phyloP scores from a whole-genome alignment of 2,329 filamentous ascomycete species.

The Lecanicillium sp. region DNA sequence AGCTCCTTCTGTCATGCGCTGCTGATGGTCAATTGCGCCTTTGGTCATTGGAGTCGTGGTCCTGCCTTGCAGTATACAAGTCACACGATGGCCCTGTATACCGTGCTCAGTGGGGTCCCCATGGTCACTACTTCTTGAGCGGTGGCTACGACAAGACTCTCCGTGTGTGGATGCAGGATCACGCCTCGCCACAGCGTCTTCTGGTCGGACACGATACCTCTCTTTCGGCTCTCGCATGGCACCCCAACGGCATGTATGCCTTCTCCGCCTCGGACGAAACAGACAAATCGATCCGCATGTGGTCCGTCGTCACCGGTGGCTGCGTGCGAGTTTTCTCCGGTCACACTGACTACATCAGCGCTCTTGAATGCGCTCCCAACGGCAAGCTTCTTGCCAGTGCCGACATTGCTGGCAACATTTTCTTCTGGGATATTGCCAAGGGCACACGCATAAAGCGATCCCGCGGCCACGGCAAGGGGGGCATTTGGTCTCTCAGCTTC shows the following conservation, averaged over 20 bases:
- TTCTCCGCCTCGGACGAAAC: conserved; percentile 84
- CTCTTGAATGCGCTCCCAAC: conserved; percentile 78
- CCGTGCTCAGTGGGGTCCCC: conserved; percentile 83
- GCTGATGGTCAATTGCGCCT: conserved; percentile 83
- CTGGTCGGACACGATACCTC: conserved; percentile 90
- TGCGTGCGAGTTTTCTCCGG: conserved; percentile 90
- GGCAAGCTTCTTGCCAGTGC: conserved; percentile 89
- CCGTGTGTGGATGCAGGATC: conserved; percentile 86
- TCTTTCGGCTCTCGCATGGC: conserved; percentile 88
- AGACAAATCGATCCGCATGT: conserved; percentile 94
- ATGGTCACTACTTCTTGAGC: conserved; percentile 90
- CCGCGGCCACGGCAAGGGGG: conserved; percentile 86
- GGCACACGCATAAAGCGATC: conserved; percentile 86
- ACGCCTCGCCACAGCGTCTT: conserved; percentile 80
- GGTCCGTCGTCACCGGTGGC: conserved; percentile 81
- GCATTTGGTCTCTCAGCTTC: conserved; percentile 90
- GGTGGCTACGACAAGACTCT: conserved; percentile 86
- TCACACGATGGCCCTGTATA: conserved; percentile 87
- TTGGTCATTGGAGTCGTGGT: conserved; percentile 89
- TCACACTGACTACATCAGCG: conserved; percentile 80
- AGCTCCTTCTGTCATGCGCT: conserved; percentile 79
- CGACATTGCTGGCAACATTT: conserved; percentile 81
- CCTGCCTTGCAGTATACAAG: conserved; percentile 90
- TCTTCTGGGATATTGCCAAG: conserved; percentile 89
- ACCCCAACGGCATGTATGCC: conserved; percentile 87